These are phyloP conservation scores for Fusarium heterosporum DNA, from an alignment of 2,329 filamentous ascomycete species.

Conservation along the genomic window DNA sequence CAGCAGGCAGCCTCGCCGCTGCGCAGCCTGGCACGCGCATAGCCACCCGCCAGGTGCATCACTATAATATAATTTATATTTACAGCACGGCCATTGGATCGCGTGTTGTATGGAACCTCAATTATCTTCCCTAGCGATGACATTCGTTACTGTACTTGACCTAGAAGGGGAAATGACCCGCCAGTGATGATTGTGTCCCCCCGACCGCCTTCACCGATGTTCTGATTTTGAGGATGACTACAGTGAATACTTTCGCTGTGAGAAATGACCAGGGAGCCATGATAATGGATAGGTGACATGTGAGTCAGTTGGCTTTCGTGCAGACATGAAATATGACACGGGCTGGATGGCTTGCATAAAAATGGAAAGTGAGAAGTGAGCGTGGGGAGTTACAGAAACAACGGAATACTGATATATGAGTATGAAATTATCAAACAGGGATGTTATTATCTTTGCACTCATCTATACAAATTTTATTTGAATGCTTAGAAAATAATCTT, in stretches of 20 bases:
- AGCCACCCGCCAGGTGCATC: conserved; percentile 19
- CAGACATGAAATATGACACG: conserved; percentile 19
- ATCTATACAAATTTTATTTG: too few relatives aligned
- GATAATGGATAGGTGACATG: conserved; percentile 24
- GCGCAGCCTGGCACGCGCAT: conserved; percentile 28
- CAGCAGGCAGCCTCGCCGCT: conserved; percentile 29
- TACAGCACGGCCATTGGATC: neutral
- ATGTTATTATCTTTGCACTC: too few relatives aligned
- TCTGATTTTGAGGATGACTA: conserved; percentile 22
- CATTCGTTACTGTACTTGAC: neutral
- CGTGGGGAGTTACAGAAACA: conserved; percentile 11
- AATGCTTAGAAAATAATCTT: too few relatives aligned
- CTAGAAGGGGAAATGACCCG: conserved; percentile 24
- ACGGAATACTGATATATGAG: neutral
- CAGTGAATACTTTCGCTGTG: neutral
- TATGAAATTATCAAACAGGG: too few relatives aligned
- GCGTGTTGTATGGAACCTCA: neutral
- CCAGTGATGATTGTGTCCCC: conserved; percentile 18
- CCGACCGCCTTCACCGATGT: conserved; percentile 33
- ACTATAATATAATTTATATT: neutral
- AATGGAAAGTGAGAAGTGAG: neutral
- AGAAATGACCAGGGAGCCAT: conserved; percentile 23
- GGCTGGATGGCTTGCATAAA: conserved; percentile 31
- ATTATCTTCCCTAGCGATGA: neutral
- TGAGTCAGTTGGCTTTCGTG: conserved; percentile 32